Conservation (phyloP, 2,329 filamentous ascomycete genomes). For the Davidsoniella australis region DNA sequence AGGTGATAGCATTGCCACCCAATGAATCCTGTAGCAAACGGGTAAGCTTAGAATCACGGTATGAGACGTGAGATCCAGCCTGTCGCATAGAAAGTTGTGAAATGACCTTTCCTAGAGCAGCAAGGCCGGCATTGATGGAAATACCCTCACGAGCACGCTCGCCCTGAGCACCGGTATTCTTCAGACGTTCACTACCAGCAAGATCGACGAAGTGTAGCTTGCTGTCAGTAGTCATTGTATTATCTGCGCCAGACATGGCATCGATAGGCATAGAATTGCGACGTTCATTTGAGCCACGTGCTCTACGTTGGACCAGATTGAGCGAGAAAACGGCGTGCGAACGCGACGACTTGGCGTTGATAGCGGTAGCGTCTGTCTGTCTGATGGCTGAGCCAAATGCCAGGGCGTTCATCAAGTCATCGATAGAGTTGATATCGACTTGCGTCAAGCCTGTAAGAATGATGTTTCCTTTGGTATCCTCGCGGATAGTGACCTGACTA, state of each 20-base stretch:
- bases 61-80: slow-evolving; percentile 80
- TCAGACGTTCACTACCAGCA: slow-evolving; percentile 87
- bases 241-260: slow-evolving; percentile 47
- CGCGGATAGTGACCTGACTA: slow-evolving; percentile 70
- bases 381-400: slow-evolving; percentile 88
- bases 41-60: slow-evolving; percentile 93
- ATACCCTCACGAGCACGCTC: slow-evolving; percentile 93
- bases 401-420: slow-evolving; percentile 75
- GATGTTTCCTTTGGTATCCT: slow-evolving; percentile 89
- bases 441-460: slow-evolving; percentile 80
- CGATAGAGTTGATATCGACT: slow-evolving; percentile 74
- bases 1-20: slow-evolving; percentile 92
- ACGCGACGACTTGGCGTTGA: slow-evolving; percentile 93
- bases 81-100: slow-evolving; percentile 88
- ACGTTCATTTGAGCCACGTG: slow-evolving; percentile 48
- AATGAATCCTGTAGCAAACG: slow-evolving; percentile 89
- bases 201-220: slow-evolving; percentile 98
- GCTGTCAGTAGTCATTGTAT: slow-evolving; percentile 78
- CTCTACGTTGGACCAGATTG: slow-evolving; percentile 77
- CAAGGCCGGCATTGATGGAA: slow-evolving; percentile 91
- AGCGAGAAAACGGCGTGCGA: slow-evolving; percentile 95
- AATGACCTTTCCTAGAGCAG: slow-evolving; percentile 92
- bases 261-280: slow-evolving; percentile 77
- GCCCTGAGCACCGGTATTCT: slow-evolving; percentile 91
- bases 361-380: slow-evolving; percentile 90